Evolutionary conservation across 306 rosid species (phyloP).

Genomic region (Aeschynomene evenia): DNA sequence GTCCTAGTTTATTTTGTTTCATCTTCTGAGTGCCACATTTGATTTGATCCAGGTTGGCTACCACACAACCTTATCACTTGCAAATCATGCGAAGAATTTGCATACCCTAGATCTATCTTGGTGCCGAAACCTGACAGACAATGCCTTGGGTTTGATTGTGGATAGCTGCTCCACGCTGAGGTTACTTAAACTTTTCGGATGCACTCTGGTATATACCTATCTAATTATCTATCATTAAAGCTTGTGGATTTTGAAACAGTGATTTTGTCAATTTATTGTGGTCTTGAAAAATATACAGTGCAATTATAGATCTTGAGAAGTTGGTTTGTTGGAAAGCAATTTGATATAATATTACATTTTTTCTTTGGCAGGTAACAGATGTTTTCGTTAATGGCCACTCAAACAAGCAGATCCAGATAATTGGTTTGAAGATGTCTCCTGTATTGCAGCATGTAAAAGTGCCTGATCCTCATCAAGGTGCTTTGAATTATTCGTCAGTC

Average conservation of each 20-base stretch:
- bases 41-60: conserved; percentile 62
- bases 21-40: conserved; percentile 24
- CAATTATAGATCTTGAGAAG: neutral
- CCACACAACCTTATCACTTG: conserved; percentile 72
- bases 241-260: neutral
- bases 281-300: neutral
- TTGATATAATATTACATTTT: neutral
- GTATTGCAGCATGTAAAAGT: conserved; percentile 43
- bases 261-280: neutral
- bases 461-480: conserved; percentile 37
- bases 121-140: conserved; percentile 79
- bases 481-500: conserved; percentile 43
- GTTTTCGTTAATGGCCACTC: conserved; percentile 76
- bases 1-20: neutral
- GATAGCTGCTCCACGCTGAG: conserved; percentile 72
- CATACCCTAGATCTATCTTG: conserved; percentile 77
- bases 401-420: conserved; percentile 54
- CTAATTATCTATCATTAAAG: conserved; percentile 24
- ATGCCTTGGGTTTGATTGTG: conserved; percentile 76
- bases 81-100: conserved; percentile 52
- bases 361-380: conserved; percentile 59
- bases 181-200: conserved; percentile 75
- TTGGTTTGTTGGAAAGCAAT: neutral
- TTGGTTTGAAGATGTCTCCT: conserved; percentile 65
- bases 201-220: conserved; percentile 67